These are phyloP conservation scores for Trichoderma sp. DNA, from an alignment of 2,329 filamentous ascomycete species.

Conservation along the genomic window DNA sequence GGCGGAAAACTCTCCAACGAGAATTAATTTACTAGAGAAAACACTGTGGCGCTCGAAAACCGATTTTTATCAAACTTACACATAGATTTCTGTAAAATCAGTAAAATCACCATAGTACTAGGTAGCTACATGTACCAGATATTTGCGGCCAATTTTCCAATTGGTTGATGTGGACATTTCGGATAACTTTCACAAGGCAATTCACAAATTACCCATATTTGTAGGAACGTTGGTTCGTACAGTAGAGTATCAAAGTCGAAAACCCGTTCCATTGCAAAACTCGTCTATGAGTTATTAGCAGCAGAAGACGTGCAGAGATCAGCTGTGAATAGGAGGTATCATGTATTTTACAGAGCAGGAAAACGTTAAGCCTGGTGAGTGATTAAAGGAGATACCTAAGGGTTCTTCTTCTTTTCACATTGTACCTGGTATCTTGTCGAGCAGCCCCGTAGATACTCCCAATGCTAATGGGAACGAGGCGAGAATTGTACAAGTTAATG, in stretches of 20 bases:
- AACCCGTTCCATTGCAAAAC: not conserved
- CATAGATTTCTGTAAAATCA: not conserved
- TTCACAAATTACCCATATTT: not conserved
- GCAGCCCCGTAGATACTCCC: not conserved
- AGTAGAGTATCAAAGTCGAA: not conserved
- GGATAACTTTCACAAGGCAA: not conserved
- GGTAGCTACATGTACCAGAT: not conserved
- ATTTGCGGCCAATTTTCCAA: not conserved
- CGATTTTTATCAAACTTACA: not conserved
- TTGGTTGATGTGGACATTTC: not conserved
- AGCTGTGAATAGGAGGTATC: not conserved
- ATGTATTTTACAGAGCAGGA: not conserved
- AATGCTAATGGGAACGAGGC: not conserved
- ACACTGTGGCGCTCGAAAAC: not conserved
- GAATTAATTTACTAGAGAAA: not conserved
- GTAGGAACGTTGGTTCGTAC: not conserved
- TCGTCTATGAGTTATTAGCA: not conserved
- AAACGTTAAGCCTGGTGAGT: not conserved
- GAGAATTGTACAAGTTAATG: not conserved
- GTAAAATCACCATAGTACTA: not conserved
- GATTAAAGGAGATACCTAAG: not conserved
- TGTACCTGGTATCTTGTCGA: not conserved
- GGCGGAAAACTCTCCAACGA: not conserved
- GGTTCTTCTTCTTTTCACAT: not conserved
- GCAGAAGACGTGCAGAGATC: not conserved